phyloP scores from a whole-genome alignment of 2,329 filamentous ascomycete species.

The Diaporthe vaccinii region DNA sequence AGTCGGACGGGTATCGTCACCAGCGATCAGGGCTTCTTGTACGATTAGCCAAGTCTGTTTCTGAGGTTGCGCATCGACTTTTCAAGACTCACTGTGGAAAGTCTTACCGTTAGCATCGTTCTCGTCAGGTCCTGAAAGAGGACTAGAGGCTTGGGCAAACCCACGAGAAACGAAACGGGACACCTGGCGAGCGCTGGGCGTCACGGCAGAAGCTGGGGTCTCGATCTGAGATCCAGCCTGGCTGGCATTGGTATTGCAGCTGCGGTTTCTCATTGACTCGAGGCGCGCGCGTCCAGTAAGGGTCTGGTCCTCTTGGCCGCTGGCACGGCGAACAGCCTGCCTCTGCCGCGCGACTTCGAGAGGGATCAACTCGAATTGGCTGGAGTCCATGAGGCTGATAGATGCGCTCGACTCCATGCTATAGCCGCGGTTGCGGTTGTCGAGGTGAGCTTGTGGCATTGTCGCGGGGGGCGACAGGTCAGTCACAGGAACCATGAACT shows the following conservation, averaged over 20 bases:
- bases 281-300: constrained; percentile 41
- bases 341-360: constrained; percentile 49
- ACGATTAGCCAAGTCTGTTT: constrained; percentile 15
- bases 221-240: constrained; percentile 26
- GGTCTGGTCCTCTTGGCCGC: constrained; percentile 44
- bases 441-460: constrained; percentile 12
- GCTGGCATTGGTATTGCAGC: constrained; percentile 32
- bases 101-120: constrained; percentile 33
- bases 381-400: constrained; percentile 44
- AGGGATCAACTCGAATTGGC: constrained; percentile 49
- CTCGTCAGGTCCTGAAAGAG: constrained; percentile 18
- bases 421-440: constrained; percentile 24
- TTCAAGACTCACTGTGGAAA: not conserved
- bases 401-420: constrained; percentile 27
- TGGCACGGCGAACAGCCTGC: constrained; percentile 44
- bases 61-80: constrained; percentile 3
- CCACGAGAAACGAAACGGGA: constrained; percentile 35
- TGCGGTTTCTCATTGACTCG: constrained; percentile 22
- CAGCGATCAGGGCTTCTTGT: constrained; percentile 9
- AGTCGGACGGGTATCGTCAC: constrained; percentile 32
- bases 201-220: constrained; percentile 17
- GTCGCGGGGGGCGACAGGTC: not conserved
- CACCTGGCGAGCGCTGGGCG: constrained; percentile 20
- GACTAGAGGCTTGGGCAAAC: constrained; percentile 35
- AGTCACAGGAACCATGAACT: not conserved